Conservation (phyloP, 1,139 yeast species). For the Suhomyces panamericanus region DNA sequence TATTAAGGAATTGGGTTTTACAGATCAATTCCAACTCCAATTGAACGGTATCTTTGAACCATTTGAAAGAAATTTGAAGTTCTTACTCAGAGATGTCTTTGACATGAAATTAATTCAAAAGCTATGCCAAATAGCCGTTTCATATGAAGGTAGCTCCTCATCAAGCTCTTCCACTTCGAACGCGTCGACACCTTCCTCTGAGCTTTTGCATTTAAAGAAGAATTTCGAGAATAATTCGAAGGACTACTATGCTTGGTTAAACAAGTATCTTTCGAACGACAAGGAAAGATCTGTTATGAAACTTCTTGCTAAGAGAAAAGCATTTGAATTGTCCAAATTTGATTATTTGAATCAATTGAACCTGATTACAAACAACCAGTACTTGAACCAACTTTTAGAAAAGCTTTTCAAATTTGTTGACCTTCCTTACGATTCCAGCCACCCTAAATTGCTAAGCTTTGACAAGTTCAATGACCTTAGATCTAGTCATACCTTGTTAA, state of each 20-base stretch:
- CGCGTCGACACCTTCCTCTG: slow-evolving; percentile 10
- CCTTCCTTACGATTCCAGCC: slow-evolving; percentile 18
- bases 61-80: slow-evolving; percentile 33
- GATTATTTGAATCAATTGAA: slow-evolving; percentile 69
- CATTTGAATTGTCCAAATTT: slow-evolving; percentile 67
- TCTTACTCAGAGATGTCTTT: slow-evolving; percentile 35
- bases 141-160: slow-evolving; percentile 4
- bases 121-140: slow-evolving; percentile 16
- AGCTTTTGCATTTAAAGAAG: slow-evolving; percentile 35
- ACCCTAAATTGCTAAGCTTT: slow-evolving; percentile 22
- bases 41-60: slow-evolving; percentile 31
- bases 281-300: slow-evolving; percentile 64
- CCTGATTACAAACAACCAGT: slow-evolving; percentile 56
- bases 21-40: slow-evolving; percentile 14
- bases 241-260: slow-evolving; percentile 74
- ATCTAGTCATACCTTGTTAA: slow-evolving; percentile 24
- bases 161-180: slow-evolving; percentile 1
- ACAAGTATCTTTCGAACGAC: slow-evolving; percentile 66
- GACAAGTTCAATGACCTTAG: slow-evolving; percentile 24
- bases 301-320: slow-evolving; percentile 55
- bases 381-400: slow-evolving; percentile 43
- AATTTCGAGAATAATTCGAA: slow-evolving; percentile 72
- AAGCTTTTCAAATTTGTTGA: slow-evolving; percentile 39
- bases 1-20: slow-evolving; percentile 15
- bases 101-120: slow-evolving; percentile 31